Evolutionary conservation across 2,329 filamentous ascomycete genomes (phyloP), one percentile per base, ranked within the genome.

Genomic region (Phoma sp.): DNA sequence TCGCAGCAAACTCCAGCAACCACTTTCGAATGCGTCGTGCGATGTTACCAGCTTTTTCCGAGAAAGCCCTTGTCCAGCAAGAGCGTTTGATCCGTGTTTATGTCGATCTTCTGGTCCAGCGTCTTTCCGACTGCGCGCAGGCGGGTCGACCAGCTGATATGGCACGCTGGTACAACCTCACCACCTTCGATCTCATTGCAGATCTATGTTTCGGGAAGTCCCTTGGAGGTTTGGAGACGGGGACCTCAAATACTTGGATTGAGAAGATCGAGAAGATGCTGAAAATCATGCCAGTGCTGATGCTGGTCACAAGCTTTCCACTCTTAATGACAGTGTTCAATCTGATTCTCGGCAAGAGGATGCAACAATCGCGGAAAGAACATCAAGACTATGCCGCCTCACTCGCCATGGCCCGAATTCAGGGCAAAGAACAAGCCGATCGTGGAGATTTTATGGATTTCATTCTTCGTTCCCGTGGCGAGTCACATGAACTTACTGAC

Each of bases 1-100:
- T 75, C 12, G 59, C 45, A 22, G 64, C 76, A 4, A 65, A 67
- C 25, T 71, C 77, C 32, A 65, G 62, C 15, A 63, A 69, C 31
- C 78, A 81, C 56, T 60, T 64, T 13, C 73, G 76, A 3, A 68
- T 71, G 55, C 73, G 79, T 17, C 71, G 74, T 21, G 64, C 78
- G 6, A 74, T 80, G 29, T 70, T 69, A 1, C 68, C 77, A 36
- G 77, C 73, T 0, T 64, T 64, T n/a, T 58, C 57, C 12, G 59
- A 59, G 5, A 55, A 51, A 21, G 59, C 60, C 2, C 51, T 64
- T 10, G 37, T 41, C 12, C 50, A 60, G 32, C 61, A 64, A 27
- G 61, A 64, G 22, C 35, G 32, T 2, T 41, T 64, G 36, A 55
- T 64, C 9, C 43, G 43, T 5, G 44, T 51, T 13, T 60, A 60